phyloP scores from a whole-genome alignment of 176 grass and related monocot species.

The Tillandsia leiboldiana region DNA sequence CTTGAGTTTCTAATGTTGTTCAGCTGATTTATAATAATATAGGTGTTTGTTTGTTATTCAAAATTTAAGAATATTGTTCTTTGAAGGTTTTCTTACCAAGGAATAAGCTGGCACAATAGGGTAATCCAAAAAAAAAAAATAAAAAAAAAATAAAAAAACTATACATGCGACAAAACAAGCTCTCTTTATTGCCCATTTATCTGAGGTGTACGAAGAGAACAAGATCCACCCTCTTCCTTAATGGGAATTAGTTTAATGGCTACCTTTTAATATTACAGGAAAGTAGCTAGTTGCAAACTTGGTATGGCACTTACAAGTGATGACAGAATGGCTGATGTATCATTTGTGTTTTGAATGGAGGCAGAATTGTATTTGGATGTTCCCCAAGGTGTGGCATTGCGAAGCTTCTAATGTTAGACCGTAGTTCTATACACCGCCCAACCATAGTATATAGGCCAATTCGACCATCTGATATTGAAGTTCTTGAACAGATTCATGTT shows the following conservation, averaged over 20 bases:
- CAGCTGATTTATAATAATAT: too few species aligned
- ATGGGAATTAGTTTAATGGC: not conserved
- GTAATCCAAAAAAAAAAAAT: too few species aligned
- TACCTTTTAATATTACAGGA: not conserved
- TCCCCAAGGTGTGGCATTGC: constrained; percentile 5
- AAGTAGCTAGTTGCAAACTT: not conserved
- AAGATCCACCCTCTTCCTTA: too few species aligned
- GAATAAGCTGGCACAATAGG: too few species aligned
- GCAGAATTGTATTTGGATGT: not conserved
- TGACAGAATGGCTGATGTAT: constrained; percentile 6
- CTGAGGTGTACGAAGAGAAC: too few species aligned
- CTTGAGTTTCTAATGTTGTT: too few species aligned
- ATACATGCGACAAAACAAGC: too few species aligned
- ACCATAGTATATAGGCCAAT: constrained; percentile 85
- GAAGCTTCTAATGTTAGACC: constrained; percentile 89
- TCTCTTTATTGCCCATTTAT: too few species aligned
- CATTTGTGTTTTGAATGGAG: constrained; percentile 7
- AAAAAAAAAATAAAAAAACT: too few species aligned
- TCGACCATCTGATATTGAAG: constrained; percentile 74
- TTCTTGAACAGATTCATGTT: constrained; percentile 84
- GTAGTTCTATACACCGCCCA: constrained; percentile 49
- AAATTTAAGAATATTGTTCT: too few species aligned
- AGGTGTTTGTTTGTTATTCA: too few species aligned
- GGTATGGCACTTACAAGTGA: constrained; percentile 1
- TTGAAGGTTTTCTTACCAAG: too few species aligned